These are phyloP conservation scores for Dictyophora rubrovolvata DNA, from an alignment of 768 basidiomycete genomes.

Conservation along the genomic window DNA sequence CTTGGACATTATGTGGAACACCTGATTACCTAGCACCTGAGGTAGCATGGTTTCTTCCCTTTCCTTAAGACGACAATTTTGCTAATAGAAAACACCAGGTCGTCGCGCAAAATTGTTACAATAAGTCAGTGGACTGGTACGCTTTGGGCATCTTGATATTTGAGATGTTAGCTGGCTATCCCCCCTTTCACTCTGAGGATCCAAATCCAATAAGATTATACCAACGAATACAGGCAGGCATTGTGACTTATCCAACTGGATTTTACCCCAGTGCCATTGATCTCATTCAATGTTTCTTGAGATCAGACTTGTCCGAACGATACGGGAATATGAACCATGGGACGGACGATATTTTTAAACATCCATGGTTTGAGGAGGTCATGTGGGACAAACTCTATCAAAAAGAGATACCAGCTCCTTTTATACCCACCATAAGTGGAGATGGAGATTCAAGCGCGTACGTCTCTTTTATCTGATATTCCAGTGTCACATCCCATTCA, in stretches of 20 bases:
- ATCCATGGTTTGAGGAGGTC: constrained; percentile 91
- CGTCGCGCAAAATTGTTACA: constrained; percentile 76
- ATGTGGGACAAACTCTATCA: constrained; percentile 75
- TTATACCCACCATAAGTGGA: constrained; percentile 81
- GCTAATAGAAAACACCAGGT: constrained; percentile 33
- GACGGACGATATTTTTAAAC: constrained; percentile 83
- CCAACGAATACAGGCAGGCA: constrained; percentile 79
- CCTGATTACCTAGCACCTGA: constrained; percentile 97
- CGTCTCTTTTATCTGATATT: constrained; percentile 23
- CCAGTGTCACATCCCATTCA: constrained; percentile 9
- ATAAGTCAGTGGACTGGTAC: constrained; percentile 98
- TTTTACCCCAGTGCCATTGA: constrained; percentile 73
- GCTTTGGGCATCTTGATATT: constrained; percentile 94
- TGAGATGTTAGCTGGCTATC: constrained; percentile 94
- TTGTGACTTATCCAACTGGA: constrained; percentile 69
- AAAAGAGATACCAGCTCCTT: constrained; percentile 90
- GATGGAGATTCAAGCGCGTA: constrained; percentile 95
- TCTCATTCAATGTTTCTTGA: constrained; percentile 84
- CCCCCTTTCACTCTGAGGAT: constrained; percentile 87
- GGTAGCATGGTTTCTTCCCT: constrained; percentile 26
- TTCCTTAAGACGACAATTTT: constrained; percentile 16
- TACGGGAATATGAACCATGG: constrained; percentile 87
- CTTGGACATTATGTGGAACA: constrained; percentile 93
- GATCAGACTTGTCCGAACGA: constrained; percentile 76
- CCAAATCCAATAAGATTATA: constrained; percentile 80